These are phyloP conservation scores for Ceratobasidium sp. DNA, from an alignment of 1,284 basidiomycete species.

Conservation along the genomic window DNA sequence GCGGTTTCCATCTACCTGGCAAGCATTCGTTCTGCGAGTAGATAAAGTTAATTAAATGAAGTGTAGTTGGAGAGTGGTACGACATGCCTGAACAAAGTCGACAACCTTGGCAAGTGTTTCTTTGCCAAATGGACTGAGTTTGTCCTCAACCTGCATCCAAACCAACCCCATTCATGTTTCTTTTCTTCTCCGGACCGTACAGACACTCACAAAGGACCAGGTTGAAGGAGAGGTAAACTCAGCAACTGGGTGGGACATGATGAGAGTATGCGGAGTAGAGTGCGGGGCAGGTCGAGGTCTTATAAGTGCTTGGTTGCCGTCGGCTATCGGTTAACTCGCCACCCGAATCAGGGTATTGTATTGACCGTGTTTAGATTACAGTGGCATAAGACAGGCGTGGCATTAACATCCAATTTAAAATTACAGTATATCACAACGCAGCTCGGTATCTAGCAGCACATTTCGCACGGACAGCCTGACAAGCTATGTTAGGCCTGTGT, in stretches of 20 bases:
- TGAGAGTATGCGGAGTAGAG: conserved; percentile 22
- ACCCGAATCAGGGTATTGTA: conserved; percentile 21
- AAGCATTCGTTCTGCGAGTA: conserved; percentile 29
- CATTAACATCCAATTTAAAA: background rate
- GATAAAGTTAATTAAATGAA: background rate
- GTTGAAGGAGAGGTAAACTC: conserved; percentile 79
- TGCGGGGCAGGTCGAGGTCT: conserved; percentile 22
- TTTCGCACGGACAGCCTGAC: conserved; percentile 56
- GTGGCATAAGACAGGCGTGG: conserved; percentile 6
- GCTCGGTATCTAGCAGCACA: conserved; percentile 51
- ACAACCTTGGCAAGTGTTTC: conserved; percentile 85
- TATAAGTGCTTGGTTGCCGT: conserved; percentile 4
- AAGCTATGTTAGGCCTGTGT: conserved; percentile 10
- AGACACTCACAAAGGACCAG: conserved; percentile 73
- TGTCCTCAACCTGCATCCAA: conserved; percentile 77
- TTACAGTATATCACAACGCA: conserved; percentile 16
- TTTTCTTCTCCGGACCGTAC: conserved; percentile 1
- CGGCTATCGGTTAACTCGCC: conserved; percentile 17
- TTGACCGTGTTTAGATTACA: conserved; percentile 14
- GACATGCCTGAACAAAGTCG: conserved; percentile 81
- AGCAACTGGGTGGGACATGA: conserved; percentile 64
- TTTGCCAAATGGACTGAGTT: conserved; percentile 88
- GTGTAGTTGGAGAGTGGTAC: background rate
- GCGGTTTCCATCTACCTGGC: conserved; percentile 7
- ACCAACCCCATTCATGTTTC: background rate